These are phyloP conservation scores for Syzygium aqueum DNA, from an alignment of 345 rosid species.

Conservation along the genomic window DNA sequence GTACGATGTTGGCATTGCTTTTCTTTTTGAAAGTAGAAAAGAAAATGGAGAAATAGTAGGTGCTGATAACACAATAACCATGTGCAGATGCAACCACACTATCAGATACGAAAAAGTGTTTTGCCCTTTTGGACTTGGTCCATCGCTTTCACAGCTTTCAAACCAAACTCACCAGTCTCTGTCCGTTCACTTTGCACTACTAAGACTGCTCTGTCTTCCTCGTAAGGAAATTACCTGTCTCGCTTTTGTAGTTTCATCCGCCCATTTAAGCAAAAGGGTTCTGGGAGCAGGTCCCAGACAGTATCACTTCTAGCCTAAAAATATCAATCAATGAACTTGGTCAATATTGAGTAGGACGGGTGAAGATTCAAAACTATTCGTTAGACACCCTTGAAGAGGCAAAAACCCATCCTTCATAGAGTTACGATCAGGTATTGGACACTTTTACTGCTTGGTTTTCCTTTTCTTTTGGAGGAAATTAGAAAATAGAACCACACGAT, in stretches of 20 bases:
- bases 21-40: neutral
- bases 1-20: neutral
- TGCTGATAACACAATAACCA: neutral
- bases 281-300: neutral
- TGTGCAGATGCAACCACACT: neutral
- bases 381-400: no score
- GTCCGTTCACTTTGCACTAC: neutral
- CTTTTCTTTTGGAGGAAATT: neutral
- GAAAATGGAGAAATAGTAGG: neutral
- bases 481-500: neutral
- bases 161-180: neutral
- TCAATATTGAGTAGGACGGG: neutral
- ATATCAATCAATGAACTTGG: conserved; percentile 30
- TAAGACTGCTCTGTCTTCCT: neutral
- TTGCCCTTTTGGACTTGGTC: neutral
- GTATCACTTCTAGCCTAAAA: neutral
- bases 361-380: neutral
- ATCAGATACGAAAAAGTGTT: neutral
- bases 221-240: neutral
- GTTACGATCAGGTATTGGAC: neutral
- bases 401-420: no score
- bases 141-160: neutral
- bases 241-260: neutral
- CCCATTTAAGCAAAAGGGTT: neutral
- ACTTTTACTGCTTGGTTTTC: neutral